Conservation (phyloP, 2,329 filamentous ascomycete genomes). For the Aspergillus ochraceus region DNA sequence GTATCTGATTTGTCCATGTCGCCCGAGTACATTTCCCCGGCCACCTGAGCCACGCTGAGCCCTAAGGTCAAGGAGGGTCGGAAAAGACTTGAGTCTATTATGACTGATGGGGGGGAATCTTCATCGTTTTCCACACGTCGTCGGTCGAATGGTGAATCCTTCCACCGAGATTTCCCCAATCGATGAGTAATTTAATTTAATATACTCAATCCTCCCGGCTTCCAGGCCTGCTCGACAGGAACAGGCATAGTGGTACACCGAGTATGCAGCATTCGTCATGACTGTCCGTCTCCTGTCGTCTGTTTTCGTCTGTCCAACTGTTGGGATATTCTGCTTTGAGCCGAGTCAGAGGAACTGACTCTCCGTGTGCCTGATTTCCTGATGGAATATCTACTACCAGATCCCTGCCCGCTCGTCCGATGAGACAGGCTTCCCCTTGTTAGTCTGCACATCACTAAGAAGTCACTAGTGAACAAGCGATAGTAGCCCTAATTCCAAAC, state of each 20-base stretch:
- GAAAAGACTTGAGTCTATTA: neutral
- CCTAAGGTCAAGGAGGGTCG: neutral
- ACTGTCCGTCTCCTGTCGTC: neutral
- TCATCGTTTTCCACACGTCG: neutral
- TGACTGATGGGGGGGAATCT: too few relatives aligned
- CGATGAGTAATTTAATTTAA: neutral
- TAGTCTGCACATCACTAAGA: too few relatives aligned
- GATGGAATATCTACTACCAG: too few relatives aligned
- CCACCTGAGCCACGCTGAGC: too few relatives aligned
- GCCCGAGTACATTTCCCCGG: neutral
- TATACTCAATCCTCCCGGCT: neutral
- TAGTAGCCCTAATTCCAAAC: too few relatives aligned
- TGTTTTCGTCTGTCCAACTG: neutral
- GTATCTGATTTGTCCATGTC: neutral
- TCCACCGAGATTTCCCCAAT: neutral
- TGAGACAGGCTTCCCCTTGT: too few relatives aligned
- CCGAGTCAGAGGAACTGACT: neutral
- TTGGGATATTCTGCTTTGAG: conserved; percentile 5
- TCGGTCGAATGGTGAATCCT: neutral
- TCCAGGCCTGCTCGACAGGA: neutral
- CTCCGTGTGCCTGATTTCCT: neutral
- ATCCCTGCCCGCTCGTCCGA: too few relatives aligned
- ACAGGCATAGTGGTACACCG: conserved; percentile 6
- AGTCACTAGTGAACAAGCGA: too few relatives aligned
- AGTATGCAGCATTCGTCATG: conserved; percentile 1